Evolutionary conservation across 495 filamentous ascomycete species (phyloP).

Genomic region (Aspergillus olivimuriae): DNA sequence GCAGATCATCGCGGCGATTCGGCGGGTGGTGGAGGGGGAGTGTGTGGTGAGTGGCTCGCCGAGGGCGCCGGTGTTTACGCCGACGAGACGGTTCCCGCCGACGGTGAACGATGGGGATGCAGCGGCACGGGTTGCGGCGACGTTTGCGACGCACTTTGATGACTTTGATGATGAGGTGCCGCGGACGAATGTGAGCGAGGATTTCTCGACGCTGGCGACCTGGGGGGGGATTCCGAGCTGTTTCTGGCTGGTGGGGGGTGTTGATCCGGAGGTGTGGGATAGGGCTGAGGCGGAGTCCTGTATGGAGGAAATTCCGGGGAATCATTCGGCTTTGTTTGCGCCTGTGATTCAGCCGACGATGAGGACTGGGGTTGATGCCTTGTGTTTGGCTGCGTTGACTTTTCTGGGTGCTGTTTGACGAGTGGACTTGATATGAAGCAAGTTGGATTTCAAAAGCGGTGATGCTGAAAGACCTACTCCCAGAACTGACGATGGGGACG

Average conservation of each 20-base stretch:
- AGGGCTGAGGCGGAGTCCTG: conserved; percentile 16
- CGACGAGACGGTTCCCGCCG: conserved; percentile 39
- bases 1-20: conserved; percentile 32
- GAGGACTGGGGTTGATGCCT: conserved; percentile 47
- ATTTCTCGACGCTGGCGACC: conserved; percentile 40
- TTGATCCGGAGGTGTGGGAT: conserved; percentile 41
- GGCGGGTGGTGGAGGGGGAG: conserved; percentile 47
- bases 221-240: conserved; percentile 28
- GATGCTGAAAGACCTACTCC: too few relatives aligned
- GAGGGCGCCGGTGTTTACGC: conserved; percentile 35
- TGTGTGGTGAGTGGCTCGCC: conserved; percentile 42
- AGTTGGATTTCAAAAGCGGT: too few relatives aligned
- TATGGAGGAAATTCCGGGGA: conserved; percentile 34
- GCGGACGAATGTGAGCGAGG: conserved; percentile 37
- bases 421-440: too few relatives aligned
- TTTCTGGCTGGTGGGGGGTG: conserved; percentile 44
- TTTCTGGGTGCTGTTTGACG: too few relatives aligned
- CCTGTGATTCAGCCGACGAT: conserved; percentile 60
- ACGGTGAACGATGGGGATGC: conserved; percentile 33
- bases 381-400: conserved; percentile 51
- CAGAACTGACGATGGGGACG: too few relatives aligned
- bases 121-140: conserved; percentile 20
- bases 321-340: conserved; percentile 57
- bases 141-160: conserved; percentile 35
- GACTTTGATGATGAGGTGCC: conserved; percentile 34